Base-by-base conservation (phyloP, 2,329 filamentous ascomycete genomes). In the Exophiala sp. region DNA sequence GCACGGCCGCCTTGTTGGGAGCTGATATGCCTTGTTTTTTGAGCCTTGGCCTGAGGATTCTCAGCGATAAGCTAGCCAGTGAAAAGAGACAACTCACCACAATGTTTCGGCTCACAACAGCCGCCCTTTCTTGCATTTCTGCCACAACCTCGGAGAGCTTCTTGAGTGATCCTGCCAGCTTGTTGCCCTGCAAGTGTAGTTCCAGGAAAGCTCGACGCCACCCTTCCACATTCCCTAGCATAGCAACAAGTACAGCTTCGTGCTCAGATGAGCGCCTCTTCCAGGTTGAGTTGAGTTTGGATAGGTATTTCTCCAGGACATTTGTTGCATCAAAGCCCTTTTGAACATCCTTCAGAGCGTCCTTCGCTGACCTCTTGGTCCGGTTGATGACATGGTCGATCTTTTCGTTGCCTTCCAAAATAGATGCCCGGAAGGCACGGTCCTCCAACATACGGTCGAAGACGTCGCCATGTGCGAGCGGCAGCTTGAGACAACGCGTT, bases 371-470 rank as follows among this genome's bases (percentile, higher is more conserved):
- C 18, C 79, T 76, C 11, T 85, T 85, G 29, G 92, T 96, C 59
- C 90, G 81, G n/a, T 83, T 82, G 43, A 95, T 81, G 52, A 96
- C 90, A 69, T 91, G 87, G 65, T 96, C 91, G 58, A 97, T 95
- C 69, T 87, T 89, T 65, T 94, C 86, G 65, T 96, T 96, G 49
- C 91, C 90, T 46, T 86, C 84, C 35, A 96, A 78, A 48, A 97
- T 89, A 63, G 92, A 86, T 14, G 84, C 75, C 12, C 92, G 85
- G 68, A 96, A 97, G 48, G 80, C 79, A 58, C 87, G 84, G 65
- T 96, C 90, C 66, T 91, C 86, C 45, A 97, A 78, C 81, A 97
- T 94, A 58, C 83, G 82, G 68, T 95, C 89, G 65, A 97, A 96
- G 5, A 90, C 84, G 18, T 82, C 77, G 42, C 89, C 80, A 65